Evolutionary conservation across 73 alveolate genomes (phyloP).

Genomic region (Tetrahymena malaccensis): DNA sequence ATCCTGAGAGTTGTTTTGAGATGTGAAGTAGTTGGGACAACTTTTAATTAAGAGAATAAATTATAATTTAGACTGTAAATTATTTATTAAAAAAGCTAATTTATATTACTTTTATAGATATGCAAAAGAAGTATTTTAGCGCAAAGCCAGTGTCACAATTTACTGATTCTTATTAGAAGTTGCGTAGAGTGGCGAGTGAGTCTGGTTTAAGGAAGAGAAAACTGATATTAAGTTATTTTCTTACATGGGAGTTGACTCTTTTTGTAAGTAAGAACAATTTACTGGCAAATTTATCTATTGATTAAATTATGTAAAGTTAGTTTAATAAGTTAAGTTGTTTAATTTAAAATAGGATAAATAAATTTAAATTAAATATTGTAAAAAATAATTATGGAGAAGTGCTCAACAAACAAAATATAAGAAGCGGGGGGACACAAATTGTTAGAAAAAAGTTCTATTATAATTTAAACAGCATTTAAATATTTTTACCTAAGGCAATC

Average conservation of each 20-base stretch:
- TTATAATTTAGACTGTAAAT: too few relatives aligned
- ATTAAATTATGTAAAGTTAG: not conserved
- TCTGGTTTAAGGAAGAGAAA: not conserved
- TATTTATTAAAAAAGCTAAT: too few relatives aligned
- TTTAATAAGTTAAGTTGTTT: not conserved
- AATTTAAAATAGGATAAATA: too few relatives aligned
- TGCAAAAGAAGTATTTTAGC: not conserved
- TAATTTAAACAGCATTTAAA: too few relatives aligned
- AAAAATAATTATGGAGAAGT: too few relatives aligned
- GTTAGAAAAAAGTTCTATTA: too few relatives aligned
- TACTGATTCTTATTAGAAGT: not conserved
- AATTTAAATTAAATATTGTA: too few relatives aligned
- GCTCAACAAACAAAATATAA: too few relatives aligned
- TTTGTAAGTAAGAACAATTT: not conserved
- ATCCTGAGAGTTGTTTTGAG: not conserved
- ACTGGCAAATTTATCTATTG: not conserved
- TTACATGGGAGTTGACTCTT: not conserved
- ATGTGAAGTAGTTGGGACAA: not conserved
- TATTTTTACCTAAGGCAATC: not conserved
- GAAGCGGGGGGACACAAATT: too few relatives aligned
- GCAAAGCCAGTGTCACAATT: not conserved
- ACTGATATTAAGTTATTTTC: not conserved
- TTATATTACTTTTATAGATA: too few relatives aligned
- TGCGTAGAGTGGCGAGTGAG: not conserved
- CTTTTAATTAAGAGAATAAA: not conserved